phyloP scores from a whole-genome alignment of 108 stramenopile species.

The Ochromonas danica region DNA sequence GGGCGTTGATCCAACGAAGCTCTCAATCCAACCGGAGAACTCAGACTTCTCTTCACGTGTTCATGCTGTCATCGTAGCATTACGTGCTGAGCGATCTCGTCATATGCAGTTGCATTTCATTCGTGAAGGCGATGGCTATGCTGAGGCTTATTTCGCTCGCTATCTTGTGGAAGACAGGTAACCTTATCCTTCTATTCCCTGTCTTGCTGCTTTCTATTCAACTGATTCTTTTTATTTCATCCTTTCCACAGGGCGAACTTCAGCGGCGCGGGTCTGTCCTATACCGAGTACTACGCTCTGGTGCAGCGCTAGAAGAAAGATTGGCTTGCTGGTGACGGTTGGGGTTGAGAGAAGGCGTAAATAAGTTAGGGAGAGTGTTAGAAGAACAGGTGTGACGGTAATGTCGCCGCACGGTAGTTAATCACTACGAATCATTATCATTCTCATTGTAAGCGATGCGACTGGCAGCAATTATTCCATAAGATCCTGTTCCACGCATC shows the following conservation, averaged over 20 bases:
- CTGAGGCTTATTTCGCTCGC: slow-evolving; percentile 50
- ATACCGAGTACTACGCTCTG: slow-evolving; percentile 8
- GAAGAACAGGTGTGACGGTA: too few species aligned
- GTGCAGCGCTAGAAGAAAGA: too few species aligned
- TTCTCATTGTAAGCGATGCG: too few species aligned
- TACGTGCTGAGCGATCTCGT: slow-evolving; percentile 69
- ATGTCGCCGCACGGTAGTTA: too few species aligned
- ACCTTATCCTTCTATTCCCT: neutral
- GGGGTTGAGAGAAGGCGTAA: too few species aligned
- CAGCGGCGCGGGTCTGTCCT: slow-evolving; percentile 4
- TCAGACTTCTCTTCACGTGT: slow-evolving; percentile 70
- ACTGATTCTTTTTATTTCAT: neutral
- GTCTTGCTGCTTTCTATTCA: neutral
- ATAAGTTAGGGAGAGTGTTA: too few species aligned
- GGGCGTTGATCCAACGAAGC: slow-evolving; percentile 66
- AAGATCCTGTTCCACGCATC: too few species aligned
- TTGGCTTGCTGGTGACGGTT: too few species aligned
- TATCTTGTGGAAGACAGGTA: slow-evolving; percentile 36
- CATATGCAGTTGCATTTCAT: slow-evolving; percentile 74
- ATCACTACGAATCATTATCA: too few species aligned
- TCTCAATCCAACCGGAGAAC: slow-evolving; percentile 37
- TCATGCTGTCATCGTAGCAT: slow-evolving; percentile 68
- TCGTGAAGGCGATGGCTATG: slow-evolving; percentile 78
- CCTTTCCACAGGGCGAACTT: slow-evolving; percentile 21
- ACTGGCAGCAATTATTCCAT: too few species aligned